Base-by-base conservation (phyloP, 306 rosid species). In the Cicer bijugum region DNA sequence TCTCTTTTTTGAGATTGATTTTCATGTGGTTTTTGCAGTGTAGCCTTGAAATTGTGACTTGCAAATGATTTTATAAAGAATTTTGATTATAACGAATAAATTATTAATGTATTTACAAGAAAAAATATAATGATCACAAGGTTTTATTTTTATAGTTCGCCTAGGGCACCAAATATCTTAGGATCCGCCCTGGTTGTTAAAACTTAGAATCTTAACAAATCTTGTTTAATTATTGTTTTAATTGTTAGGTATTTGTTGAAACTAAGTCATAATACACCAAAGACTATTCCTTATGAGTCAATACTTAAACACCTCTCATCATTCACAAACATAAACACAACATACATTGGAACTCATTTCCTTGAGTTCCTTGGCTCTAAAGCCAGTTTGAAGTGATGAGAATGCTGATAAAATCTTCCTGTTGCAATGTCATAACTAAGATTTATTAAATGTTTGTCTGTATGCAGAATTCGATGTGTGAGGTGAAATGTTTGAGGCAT, bases 371-470 rank as follows among this genome's bases (percentile, higher is more conserved):
- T 93, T 12, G 96, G 94, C 43, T 72, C 80, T 1, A 83, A 89
- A 0, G 90, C 97, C 20, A 93, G 97, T 55, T 77, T 89, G 57
- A 78, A 92, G 88, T 68, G 94, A 90, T 72, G 86, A 82, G 67
- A 90, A 90, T 73, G 92, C 87, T 23, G 75, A 74, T 80, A 86
- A 86, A 10, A 10, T 57, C 35, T 91, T 93, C 94, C 76, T 93
- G 81, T 72, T 59, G 50, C 87, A 77, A 39, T 45, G 9, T 37
- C 56, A 77, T 38, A 37, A 38, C 56, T 80, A 76, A 61, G 63
- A 58, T 67, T 50, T 51, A 12, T 72, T 62, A 71, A n/a, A 47
- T 15, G 48, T 7, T 2, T 11, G 17, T 74, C 8, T 75, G 7
- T 8, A 10, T 39, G 65, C 12, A 11, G 37, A 51, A 15, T 43